Evolutionary conservation across 805 yeast species (phyloP).

Genomic region (Candida manassasensis): DNA sequence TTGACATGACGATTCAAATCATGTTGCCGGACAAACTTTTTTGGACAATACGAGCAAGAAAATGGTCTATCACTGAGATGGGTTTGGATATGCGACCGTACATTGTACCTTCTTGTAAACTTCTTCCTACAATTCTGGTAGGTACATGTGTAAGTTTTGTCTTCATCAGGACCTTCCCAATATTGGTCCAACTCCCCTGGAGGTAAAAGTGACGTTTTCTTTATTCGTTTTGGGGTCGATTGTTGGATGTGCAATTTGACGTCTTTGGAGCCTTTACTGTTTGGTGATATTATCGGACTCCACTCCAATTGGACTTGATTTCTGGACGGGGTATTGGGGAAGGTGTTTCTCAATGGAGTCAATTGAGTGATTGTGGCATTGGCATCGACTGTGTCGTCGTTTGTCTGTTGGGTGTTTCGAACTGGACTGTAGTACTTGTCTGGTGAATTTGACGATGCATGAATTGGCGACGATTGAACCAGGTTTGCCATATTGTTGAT

Average conservation of each 20-base stretch:
- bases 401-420: constrained; percentile 11
- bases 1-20: constrained; percentile 87
- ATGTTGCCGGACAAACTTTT: constrained; percentile 91
- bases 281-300: constrained; percentile 43
- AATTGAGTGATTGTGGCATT: constrained; percentile 38
- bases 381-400: constrained; percentile 34
- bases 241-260: constrained; percentile 29
- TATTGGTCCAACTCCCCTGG: constrained; percentile 85
- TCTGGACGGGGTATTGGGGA: constrained; percentile 32
- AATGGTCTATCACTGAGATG: constrained; percentile 94
- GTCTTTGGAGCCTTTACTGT: constrained; percentile 19
- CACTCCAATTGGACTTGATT: constrained; percentile 34
- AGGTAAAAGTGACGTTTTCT: constrained; percentile 68
- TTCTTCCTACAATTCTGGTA: constrained; percentile 75
- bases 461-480: constrained; percentile 22
- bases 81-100: constrained; percentile 93
- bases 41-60: constrained; percentile 69
- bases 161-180: constrained; percentile 73
- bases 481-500: constrained; percentile 8
- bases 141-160: constrained; percentile 68
- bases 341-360: constrained; percentile 33
- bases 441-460: constrained; percentile 19
- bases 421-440: constrained; percentile 20
- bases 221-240: constrained; percentile 44
- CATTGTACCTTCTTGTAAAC: constrained; percentile 86